Base-by-base conservation (phyloP, 495 filamentous ascomycete genomes). In the Neurospora cerealis region DNA sequence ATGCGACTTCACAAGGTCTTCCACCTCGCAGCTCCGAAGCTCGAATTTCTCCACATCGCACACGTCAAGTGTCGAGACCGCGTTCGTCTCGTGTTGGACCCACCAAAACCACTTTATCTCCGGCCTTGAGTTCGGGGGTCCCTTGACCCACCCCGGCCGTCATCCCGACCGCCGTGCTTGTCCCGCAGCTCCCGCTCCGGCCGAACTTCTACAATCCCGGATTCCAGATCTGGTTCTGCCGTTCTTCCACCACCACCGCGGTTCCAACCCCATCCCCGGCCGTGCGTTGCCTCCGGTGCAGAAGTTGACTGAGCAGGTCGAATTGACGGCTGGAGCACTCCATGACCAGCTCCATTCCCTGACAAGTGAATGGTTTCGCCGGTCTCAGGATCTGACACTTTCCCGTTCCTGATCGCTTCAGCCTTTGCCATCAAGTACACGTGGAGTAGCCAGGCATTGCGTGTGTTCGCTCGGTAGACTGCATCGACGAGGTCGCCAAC, bases 401-500 rank as follows among this genome's bases (percentile, higher is more conserved):
- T 39, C 77, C 77, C 72, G 11, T 74, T 71, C 19, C 72, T 78
- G 72, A 86, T 83, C 75, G 84, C 84, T 44, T 82, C 77, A 9
- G 85, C 89, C 75, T 90, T 89, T 71, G 90, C 81, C 11, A 88
- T 86, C 69, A 97, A 83, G 75, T 91, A 86, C 38, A 88, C 86
- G 77, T 97, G 92, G n/a, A 97, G 86, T 10, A 92, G 78, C 62
- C 91, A 84, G 5, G 92, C 92, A 77, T 94, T 97, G 74, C 89
- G 85, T 2, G 92, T 94, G 79, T 97, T 97, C 80, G 90, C 87
- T 42, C 86, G 80, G 74, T 84, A 85, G 11, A 85, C 24, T 3
- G 84, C 81, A 79, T 98, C 96, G 42, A 87, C 87, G 34, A 98
- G 34, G 77, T 98, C 96, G 24, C 96, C 96, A 7, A 97, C 71